Evolutionary conservation across 768 basidiomycete genomes (phyloP).

Genomic region (Leccinum olivaceopallidum): DNA sequence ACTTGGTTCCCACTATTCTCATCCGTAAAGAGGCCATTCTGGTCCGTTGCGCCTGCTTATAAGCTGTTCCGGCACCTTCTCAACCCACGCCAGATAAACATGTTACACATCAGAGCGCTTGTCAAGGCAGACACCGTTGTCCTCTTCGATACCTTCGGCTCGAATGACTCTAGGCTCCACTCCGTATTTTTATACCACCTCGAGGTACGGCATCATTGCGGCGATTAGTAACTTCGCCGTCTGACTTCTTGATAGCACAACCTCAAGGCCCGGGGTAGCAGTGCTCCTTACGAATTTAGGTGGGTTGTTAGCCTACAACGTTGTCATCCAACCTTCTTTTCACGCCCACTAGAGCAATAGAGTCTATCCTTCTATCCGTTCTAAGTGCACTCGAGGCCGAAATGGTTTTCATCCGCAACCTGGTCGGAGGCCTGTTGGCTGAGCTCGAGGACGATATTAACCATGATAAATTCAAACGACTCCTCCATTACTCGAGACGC

Average conservation of each 20-base stretch:
- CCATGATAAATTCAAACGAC: slow-evolving; percentile 87
- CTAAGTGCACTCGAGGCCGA: slow-evolving; percentile 93
- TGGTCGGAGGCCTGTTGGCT: slow-evolving; percentile 86
- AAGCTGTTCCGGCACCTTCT: slow-evolving; percentile 11
- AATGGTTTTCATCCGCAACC: slow-evolving; percentile 90
- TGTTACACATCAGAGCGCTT: slow-evolving; percentile 91
- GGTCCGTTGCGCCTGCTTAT: slow-evolving; percentile 44
- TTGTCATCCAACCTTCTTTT: slow-evolving; percentile 10
- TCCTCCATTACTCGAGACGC: slow-evolving; percentile 90
- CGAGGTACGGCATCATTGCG: slow-evolving; percentile 50
- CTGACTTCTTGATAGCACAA: slow-evolving; percentile 61
- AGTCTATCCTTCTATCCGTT: slow-evolving; percentile 90
- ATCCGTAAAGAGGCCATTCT: slow-evolving; percentile 86
- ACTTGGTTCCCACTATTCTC: slow-evolving; percentile 92
- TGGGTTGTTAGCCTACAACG: slow-evolving; percentile 34
- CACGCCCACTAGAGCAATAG: slow-evolving; percentile 69
- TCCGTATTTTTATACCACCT: slow-evolving; percentile 87
- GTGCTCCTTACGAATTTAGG: slow-evolving; percentile 89
- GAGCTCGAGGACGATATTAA: slow-evolving; percentile 96
- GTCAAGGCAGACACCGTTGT: slow-evolving; percentile 92
- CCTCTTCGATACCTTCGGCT: slow-evolving; percentile 91
- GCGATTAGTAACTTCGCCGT: slow-evolving; percentile 8
- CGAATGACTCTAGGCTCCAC: slow-evolving; percentile 80
- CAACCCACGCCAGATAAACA: slow-evolving; percentile 63
- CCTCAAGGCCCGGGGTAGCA: slow-evolving; percentile 66